Conservation (phyloP, 164 flowering plant species). For the Nymphaea thermarum region DNA sequence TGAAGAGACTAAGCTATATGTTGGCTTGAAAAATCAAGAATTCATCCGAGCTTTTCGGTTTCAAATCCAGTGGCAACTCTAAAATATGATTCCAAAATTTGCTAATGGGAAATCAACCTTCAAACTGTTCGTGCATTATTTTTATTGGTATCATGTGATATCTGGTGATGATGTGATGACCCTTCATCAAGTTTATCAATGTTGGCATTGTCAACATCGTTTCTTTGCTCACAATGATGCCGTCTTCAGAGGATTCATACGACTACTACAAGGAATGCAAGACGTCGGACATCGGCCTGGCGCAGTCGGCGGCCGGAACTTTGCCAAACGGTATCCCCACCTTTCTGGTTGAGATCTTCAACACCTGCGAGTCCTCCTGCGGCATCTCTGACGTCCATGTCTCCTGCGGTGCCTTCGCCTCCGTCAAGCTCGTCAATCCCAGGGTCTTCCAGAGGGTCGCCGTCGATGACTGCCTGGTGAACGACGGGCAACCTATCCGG, state of each 20-base stretch:
- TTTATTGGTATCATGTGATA: too few relatives aligned
- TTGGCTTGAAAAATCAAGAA: too few relatives aligned
- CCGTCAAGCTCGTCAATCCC: constrained; percentile 3
- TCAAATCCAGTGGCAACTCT: too few relatives aligned
- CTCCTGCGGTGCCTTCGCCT: constrained; percentile 4
- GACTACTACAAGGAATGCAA: neutral
- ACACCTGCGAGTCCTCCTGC: constrained; percentile 1
- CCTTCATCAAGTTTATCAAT: too few relatives aligned
- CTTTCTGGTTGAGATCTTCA: constrained; percentile 1
- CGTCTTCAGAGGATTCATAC: neutral
- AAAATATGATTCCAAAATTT: too few relatives aligned
- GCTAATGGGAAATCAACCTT: too few relatives aligned
- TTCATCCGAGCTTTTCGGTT: too few relatives aligned
- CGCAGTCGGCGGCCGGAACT: constrained; percentile 1
- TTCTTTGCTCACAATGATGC: too few relatives aligned
- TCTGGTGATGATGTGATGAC: too few relatives aligned
- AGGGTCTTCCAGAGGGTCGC: constrained; percentile 2
- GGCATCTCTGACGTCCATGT: constrained; percentile 2
- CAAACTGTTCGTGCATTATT: too few relatives aligned
- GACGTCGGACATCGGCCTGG: neutral
- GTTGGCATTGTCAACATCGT: too few relatives aligned
- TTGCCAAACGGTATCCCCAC: constrained; percentile 2
- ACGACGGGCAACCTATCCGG: constrained; percentile 1
- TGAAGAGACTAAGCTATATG: too few relatives aligned
- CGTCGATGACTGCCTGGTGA: constrained; percentile 2